Conservation (phyloP, 1,284 basidiomycete species). For the Boletus mariae region DNA sequence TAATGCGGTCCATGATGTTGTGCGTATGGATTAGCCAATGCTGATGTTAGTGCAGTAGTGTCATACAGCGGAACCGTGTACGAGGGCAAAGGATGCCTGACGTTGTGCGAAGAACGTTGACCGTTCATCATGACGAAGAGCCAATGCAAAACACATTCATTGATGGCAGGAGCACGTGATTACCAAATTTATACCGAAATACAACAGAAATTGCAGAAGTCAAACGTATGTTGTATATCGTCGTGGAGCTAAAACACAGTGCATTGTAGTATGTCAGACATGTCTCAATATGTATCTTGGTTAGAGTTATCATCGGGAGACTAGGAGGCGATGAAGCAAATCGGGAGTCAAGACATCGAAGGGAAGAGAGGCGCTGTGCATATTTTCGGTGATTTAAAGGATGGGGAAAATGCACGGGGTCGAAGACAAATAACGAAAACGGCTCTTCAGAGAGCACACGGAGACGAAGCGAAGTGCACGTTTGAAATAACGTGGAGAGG, state of each 20-base stretch:
- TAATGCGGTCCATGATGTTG: conserved; percentile 44
- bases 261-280: conserved; percentile 36
- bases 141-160: background rate
- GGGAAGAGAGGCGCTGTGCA: conserved; percentile 19
- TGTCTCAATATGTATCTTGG: conserved; percentile 27
- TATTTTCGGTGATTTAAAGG: conserved; percentile 23
- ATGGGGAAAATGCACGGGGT: conserved; percentile 23
- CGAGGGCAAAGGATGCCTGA: background rate
- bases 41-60: conserved; percentile 28
- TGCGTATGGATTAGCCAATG: conserved; percentile 40
- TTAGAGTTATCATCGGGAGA: conserved; percentile 24
- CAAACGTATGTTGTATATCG: conserved; percentile 31
- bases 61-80: conserved; percentile 19
- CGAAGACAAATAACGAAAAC: conserved; percentile 25
- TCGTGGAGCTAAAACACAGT: conserved; percentile 33
- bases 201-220: background rate
- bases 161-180: conserved; percentile 23
- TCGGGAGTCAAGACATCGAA: conserved; percentile 32
- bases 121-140: conserved; percentile 13
- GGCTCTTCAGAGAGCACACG: conserved; percentile 15
- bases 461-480: conserved; percentile 13
- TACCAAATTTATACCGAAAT: background rate
- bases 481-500: conserved; percentile 14
- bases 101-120: conserved; percentile 11
- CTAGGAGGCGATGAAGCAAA: conserved; percentile 18